Base-by-base conservation (phyloP, 2,329 filamentous ascomycete species). In the Paraphaeosphaeria minitans region DNA sequence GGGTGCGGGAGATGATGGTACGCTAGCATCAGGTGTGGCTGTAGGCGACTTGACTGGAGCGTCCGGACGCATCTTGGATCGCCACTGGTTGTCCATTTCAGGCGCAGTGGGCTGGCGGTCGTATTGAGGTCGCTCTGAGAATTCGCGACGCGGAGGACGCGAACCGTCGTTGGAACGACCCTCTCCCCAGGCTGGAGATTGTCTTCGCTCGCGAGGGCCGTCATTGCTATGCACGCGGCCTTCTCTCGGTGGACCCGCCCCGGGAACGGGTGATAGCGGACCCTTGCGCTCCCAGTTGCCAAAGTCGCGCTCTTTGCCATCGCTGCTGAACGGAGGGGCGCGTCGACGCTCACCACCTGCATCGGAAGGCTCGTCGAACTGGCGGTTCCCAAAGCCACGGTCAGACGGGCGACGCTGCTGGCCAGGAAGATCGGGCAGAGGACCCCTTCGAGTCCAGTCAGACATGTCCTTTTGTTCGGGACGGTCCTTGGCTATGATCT, bases 271-370 rank as follows among this genome's bases (percentile, higher is more conserved):
- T 43, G 94, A 91, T 56, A 98, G 83, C 39, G 95, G 95, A 13
- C 95, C 95, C 75, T 91, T 95, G 69, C 95, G 91, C 79, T 97
- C 94, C 95, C 95, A 99, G 78, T 92, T 96, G 67, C 87, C 85
- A 66, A 95, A 90, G 75, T 96, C 91, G 58, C 92, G 88, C 57
- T 87, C 79, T 76, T 91, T 93, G 66, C 89, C 89, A 75, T 94
- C 92, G 53, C 83, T 86, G 53, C 83, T 86, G 61, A 84, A 82
- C 63, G 87, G 86, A 53, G 86, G 86, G 53, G 71, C 64, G 66
- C 90, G 89, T 66, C 90, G 89, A 67, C 87, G 82, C 60, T 86
- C 87, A 62, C 86, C 80, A 49, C 76, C 80, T 57, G 72, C 78
- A 64, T 81, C 83, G 61, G 83, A 86, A 61, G 55, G 71, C 47